Evolutionary conservation across 768 basidiomycete species (phyloP).

Genomic region (Pisolithus marmoratus): DNA sequence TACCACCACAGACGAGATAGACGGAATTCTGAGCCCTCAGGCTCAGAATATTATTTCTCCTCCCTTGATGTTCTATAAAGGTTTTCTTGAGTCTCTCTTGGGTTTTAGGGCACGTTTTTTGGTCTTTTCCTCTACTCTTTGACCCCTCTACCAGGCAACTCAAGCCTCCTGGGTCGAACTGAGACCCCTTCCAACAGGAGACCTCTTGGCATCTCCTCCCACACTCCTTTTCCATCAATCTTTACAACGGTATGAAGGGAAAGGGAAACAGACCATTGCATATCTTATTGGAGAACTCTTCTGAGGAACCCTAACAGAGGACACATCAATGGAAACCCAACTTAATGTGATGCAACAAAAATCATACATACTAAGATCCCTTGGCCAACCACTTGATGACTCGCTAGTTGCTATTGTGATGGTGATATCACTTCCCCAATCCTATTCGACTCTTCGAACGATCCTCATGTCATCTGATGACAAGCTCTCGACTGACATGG

Average conservation of each 20-base stretch:
- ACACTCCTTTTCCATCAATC: too few relatives aligned
- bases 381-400: slow-evolving; percentile 13
- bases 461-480: slow-evolving; percentile 13
- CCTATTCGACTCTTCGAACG: slow-evolving; percentile 13
- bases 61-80: too few relatives aligned
- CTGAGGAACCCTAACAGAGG: slow-evolving; percentile 13
- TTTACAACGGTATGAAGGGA: slow-evolving; percentile 21
- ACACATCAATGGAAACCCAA: slow-evolving; percentile 12
- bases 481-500: not conserved
- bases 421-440: slow-evolving; percentile 15
- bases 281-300: slow-evolving; percentile 20
- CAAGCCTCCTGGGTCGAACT: too few relatives aligned
- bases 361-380: slow-evolving; percentile 7
- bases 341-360: slow-evolving; percentile 15
- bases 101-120: too few relatives aligned
- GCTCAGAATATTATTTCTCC: too few relatives aligned
- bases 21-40: too few relatives aligned
- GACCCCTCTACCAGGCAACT: too few relatives aligned
- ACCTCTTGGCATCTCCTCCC: too few relatives aligned
- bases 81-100: too few relatives aligned
- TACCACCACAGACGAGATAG: too few relatives aligned
- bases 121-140: too few relatives aligned
- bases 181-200: too few relatives aligned
- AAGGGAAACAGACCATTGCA: slow-evolving; percentile 16
- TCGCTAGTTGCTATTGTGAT: slow-evolving; percentile 16